These are phyloP conservation scores for Fusarium sp. DNA, from an alignment of 2,329 filamentous ascomycete genomes.

Conservation along the genomic window DNA sequence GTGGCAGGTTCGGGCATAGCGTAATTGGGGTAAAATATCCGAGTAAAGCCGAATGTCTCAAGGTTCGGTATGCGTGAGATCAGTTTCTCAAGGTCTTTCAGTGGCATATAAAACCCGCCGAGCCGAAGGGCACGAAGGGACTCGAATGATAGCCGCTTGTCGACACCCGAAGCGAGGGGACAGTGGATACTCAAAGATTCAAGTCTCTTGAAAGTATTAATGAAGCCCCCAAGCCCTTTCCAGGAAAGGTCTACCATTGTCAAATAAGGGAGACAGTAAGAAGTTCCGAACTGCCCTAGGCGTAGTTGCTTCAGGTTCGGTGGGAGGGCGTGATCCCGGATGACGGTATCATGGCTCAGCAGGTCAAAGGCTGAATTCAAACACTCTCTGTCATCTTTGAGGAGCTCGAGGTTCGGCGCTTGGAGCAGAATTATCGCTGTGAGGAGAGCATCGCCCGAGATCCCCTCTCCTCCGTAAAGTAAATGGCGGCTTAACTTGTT, in stretches of 20 bases:
- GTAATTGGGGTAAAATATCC: fast-evolving
- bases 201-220: neutral
- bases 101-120: neutral
- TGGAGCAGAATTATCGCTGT: neutral
- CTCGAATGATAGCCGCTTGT: neutral
- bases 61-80: neutral
- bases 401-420: neutral
- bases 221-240: neutral
- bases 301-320: neutral
- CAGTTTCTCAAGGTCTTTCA: neutral
- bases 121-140: neutral
- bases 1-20: neutral
- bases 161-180: neutral
- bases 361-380: neutral
- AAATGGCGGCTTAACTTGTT: neutral
- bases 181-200: neutral
- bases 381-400: neutral
- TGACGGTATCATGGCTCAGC: neutral
- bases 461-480: too few relatives aligned
- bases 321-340: neutral
- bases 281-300: too few relatives aligned
- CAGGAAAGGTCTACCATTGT: neutral
- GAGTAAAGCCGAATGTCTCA: neutral
- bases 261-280: too few relatives aligned
- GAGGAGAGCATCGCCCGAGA: fast-evolving